Evolutionary conservation across 331 rosid species (phyloP).

Genomic region (Saraca asoca): DNA sequence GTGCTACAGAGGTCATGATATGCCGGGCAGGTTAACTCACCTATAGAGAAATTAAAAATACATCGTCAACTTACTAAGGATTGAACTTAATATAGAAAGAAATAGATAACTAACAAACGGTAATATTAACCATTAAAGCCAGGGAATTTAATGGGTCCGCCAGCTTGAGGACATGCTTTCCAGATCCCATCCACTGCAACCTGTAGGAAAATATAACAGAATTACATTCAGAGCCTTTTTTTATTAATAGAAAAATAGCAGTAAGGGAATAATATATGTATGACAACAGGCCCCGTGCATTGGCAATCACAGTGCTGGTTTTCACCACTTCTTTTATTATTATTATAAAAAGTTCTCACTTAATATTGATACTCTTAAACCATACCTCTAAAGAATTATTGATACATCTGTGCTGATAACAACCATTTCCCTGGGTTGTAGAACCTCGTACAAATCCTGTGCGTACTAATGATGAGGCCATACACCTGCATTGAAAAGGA

Average conservation of each 20-base stretch:
- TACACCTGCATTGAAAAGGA: constrained; percentile 64
- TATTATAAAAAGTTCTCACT: too few species aligned
- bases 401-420: constrained; percentile 91
- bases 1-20: constrained; percentile 82
- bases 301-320: too few species aligned
- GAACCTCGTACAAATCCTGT: constrained; percentile 95
- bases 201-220: constrained; percentile 41
- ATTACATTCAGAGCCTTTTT: constrained; percentile 18
- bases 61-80: constrained; percentile 20
- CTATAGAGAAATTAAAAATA: constrained; percentile 41
- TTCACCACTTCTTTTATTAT: too few species aligned
- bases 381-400: constrained; percentile 82
- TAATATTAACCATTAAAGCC: constrained; percentile 73
- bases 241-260: constrained; percentile 16
- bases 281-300: too few species aligned
- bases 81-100: background rate
- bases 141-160: constrained; percentile 80
- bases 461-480: constrained; percentile 93
- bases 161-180: constrained; percentile 84
- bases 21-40: constrained; percentile 85
- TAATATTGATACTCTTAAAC: constrained; percentile 15
- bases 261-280: background rate
- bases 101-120: constrained; percentile 7
- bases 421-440: constrained; percentile 94
- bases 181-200: constrained; percentile 92